Conservation (phyloP, 2,329 filamentous ascomycete species). For the Sarocladiaceae sp. region DNA sequence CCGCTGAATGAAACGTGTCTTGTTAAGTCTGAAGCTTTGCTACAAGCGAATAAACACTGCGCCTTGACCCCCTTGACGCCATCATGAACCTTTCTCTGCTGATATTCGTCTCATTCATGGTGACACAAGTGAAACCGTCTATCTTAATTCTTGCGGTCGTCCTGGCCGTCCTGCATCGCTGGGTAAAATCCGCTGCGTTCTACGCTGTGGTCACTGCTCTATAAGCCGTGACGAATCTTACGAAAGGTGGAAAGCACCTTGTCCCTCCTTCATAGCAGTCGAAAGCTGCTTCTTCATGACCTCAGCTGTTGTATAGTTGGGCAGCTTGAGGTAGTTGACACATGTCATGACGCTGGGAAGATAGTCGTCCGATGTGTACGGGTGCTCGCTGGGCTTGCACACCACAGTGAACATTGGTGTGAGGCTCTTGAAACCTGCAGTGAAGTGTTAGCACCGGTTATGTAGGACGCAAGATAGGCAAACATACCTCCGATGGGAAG, state of each 20-base stretch:
- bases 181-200: not conserved
- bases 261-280: constrained; percentile 88
- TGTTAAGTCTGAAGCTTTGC: not conserved
- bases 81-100: constrained; percentile 4
- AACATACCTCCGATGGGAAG: constrained; percentile 90
- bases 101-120: not conserved
- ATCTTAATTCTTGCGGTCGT: constrained; percentile 1
- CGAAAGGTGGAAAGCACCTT: constrained; percentile 95
- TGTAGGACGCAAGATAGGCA: not conserved
- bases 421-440: constrained; percentile 85
- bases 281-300: constrained; percentile 74
- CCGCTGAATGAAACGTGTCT: not conserved
- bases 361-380: constrained; percentile 92
- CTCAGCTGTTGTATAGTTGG: constrained; percentile 80
- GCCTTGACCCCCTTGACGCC: constrained; percentile 1
- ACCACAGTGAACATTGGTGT: constrained; percentile 99
- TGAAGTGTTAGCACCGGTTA: constrained; percentile 26
- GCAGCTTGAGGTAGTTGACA: constrained; percentile 97
- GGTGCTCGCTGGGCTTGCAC: constrained; percentile 95
- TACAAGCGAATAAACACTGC: not conserved
- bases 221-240: constrained; percentile 32
- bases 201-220: not conserved
- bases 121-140: constrained; percentile 4
- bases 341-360: constrained; percentile 99
- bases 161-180: not conserved